These are phyloP conservation scores for Hypholoma fasciculare DNA, from an alignment of 768 basidiomycete genomes.

Conservation along the genomic window DNA sequence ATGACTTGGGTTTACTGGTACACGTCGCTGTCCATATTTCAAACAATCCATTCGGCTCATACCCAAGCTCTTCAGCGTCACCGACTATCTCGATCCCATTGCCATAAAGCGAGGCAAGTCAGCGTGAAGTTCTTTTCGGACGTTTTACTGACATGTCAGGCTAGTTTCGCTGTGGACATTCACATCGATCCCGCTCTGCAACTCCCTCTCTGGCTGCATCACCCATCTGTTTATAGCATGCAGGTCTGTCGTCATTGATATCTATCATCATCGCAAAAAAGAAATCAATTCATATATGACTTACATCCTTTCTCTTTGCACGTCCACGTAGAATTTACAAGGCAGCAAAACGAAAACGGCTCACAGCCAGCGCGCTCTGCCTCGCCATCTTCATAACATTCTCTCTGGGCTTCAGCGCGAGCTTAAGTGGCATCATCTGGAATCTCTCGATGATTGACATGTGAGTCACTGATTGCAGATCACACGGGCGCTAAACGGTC, in stretches of 20 bases:
- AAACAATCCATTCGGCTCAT: not conserved
- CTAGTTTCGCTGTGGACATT: conserved; percentile 34
- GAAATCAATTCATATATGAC: not conserved
- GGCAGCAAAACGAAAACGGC: conserved; percentile 8
- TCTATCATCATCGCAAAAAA: not conserved
- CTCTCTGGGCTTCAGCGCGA: conserved; percentile 12
- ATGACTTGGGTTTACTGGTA: conserved; percentile 26
- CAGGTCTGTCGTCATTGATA: conserved; percentile 18
- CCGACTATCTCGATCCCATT: conserved; percentile 8
- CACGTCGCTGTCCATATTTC: not conserved
- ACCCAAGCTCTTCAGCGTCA: conserved; percentile 5
- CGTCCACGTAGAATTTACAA: conserved; percentile 14
- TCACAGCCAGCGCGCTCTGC: not conserved
- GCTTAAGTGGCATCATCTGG: conserved; percentile 10
- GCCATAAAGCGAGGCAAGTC: conserved; percentile 8
- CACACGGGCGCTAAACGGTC: not conserved
- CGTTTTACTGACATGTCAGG: not conserved
- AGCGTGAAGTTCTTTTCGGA: not conserved
- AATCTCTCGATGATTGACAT: conserved; percentile 14
- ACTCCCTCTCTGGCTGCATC: conserved; percentile 32
- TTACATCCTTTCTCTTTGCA: not conserved
- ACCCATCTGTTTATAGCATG: conserved; percentile 35
- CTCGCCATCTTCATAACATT: conserved; percentile 4
- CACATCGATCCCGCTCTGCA: conserved; percentile 34
- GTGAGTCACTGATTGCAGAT: conserved; percentile 8